Base-by-base conservation (phyloP, 202 grass and related monocot species). In the Schoenoplectus tabernaemontani region DNA sequence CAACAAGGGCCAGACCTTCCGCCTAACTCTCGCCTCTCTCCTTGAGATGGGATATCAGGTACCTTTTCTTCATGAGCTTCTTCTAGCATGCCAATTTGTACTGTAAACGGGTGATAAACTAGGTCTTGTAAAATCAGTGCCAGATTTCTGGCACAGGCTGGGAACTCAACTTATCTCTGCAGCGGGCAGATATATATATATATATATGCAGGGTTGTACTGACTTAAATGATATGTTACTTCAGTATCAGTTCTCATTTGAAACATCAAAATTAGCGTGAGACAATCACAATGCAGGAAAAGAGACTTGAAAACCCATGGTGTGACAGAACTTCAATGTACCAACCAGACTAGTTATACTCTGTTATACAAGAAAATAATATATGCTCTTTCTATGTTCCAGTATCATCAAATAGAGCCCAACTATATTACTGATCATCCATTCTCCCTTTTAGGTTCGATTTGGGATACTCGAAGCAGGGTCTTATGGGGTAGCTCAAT, bases 41-140 rank as follows among this genome's bases (percentile, higher is more conserved):
- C 76, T 99, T 77, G 96, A 95, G 73, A 99, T 99, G 92, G 92
- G 92, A 73, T 99, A 99, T 74, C 96, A 99, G 96, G 92, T 96
- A 74, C 28, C 23, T 67, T 48, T 85, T 78, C 61, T 47, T 44
- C 1, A 62, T 61, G 9, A 56, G 8, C 46, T 24, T 16, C 20
- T 24, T 28, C 42, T 71, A 71, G 10, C 22, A 15, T 65, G 16
- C 34, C 22, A 48, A 47, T 48, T 16, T 48, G 2, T 17, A 34
- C 38, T 46, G n/a, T 41, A 28, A 26, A 46, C 4, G 7, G 66
- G 10, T 70, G 11, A 10, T 0, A 24, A 70, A 70, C 20, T 54
- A 53, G 43, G 28, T 34, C 23, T 33, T 5, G 5, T n/a, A 34
- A 17, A 74, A 48, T 39, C 22, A 4, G 3, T 48, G 1, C 10